A percentile compares a stretch with the other conserved stretches of the same genome.
phyloP scores from a whole-genome alignment of 768 basidiomycete genomes.

The Asterophora parasitica region DNA sequence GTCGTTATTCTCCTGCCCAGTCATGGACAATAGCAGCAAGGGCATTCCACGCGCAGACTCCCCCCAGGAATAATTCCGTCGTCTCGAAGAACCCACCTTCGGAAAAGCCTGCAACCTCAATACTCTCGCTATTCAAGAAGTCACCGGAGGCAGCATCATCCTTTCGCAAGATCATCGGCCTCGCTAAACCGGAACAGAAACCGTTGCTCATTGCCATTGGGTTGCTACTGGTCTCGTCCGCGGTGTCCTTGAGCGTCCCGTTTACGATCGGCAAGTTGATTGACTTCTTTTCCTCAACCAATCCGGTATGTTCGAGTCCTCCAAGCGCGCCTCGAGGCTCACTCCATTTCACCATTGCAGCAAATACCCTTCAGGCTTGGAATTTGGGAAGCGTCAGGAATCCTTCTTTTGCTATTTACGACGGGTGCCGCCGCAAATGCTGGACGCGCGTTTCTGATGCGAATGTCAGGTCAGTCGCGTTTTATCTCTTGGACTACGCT shows the following conservation, averaged over 20 bases:
- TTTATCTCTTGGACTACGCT: background rate
- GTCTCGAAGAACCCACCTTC: background rate
- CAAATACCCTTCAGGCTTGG: constrained; percentile 79
- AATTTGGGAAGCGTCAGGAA: constrained; percentile 71
- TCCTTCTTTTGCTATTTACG: constrained; percentile 74
- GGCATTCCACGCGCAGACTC: constrained; percentile 7
- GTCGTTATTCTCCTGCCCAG: background rate
- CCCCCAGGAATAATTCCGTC: constrained; percentile 4
- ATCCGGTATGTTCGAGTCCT: constrained; percentile 48
- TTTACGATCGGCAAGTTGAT: constrained; percentile 92
- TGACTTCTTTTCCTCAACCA: constrained; percentile 78
- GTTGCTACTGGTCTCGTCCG: constrained; percentile 78
- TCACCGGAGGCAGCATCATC: constrained; percentile 50
- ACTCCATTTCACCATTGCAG: constrained; percentile 27
- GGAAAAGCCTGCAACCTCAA: constrained; percentile 3
- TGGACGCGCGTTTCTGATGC: constrained; percentile 79
- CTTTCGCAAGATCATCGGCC: constrained; percentile 65
- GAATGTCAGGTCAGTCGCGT: constrained; percentile 59
- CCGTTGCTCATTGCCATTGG: constrained; percentile 73
- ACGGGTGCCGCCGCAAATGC: constrained; percentile 87
- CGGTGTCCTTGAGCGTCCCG: constrained; percentile 89
- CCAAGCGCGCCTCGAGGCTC: background rate
- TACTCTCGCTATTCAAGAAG: constrained; percentile 28
- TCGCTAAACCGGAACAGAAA: constrained; percentile 80
- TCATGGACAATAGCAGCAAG: constrained; percentile 1